phyloP scores from a whole-genome alignment of 179 eudicot species.

The Heliamphora pulchella region DNA sequence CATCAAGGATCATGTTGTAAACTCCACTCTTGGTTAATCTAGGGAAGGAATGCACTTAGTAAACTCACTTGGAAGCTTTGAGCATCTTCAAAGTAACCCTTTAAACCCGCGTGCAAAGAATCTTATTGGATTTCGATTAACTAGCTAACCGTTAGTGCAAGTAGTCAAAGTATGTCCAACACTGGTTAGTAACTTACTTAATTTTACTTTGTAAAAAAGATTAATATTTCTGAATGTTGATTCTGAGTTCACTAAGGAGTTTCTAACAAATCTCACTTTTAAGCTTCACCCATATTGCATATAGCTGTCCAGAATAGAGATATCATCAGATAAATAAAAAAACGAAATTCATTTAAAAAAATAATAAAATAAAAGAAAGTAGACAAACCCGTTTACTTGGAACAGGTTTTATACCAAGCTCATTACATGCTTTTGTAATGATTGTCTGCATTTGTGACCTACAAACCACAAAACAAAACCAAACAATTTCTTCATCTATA shows the following conservation, averaged over 20 bases:
- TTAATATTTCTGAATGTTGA: neutral
- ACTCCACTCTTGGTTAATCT: too few relatives aligned
- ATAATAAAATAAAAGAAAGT: neutral
- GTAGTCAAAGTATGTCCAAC: neutral
- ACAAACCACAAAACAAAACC: conserved; percentile 18
- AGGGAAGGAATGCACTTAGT: too few relatives aligned
- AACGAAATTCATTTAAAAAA: too few relatives aligned
- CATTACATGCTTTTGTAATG: conserved; percentile 84
- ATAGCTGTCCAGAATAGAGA: neutral
- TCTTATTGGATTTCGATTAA: too few relatives aligned
- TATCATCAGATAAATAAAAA: neutral
- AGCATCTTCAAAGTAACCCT: too few relatives aligned
- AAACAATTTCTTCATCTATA: conserved; percentile 9
- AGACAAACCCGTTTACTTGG: conserved; percentile 80
- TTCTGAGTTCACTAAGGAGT: neutral
- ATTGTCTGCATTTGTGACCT: conserved; percentile 98
- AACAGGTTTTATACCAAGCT: conserved; percentile 71
- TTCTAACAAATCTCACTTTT: neutral
- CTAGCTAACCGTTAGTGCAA: too few relatives aligned
- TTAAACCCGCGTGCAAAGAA: too few relatives aligned
- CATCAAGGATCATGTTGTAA: too few relatives aligned
- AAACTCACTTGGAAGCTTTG: too few relatives aligned
- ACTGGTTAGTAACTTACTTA: neutral
- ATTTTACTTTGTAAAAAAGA: neutral
- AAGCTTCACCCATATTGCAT: neutral